Base-by-base conservation (phyloP, 306 rosid genomes). In the Dryas octopetala region DNA sequence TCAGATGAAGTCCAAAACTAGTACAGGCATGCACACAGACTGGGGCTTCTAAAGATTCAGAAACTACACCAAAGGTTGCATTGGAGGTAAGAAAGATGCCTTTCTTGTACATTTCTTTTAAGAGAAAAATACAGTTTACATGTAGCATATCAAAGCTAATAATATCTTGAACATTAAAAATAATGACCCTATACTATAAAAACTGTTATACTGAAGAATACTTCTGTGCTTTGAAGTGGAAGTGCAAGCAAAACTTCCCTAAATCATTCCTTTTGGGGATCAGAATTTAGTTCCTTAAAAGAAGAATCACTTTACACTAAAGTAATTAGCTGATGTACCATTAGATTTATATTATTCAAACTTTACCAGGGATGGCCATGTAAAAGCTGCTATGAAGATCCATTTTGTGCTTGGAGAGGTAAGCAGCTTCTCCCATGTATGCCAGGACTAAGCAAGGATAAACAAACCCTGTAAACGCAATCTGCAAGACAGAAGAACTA, bases 401-500 rank as follows among this genome's bases (percentile, higher is more conserved):
- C 68, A 7, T 68, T 17, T 47, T 68, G 74, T 76, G 38, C 80
- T 59, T 76, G 51, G 83, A 80, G 43, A 79, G 60, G n/a, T 68
- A 74, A 66, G 83, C 83, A 10, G 83, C 76, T 51, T 79, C 78
- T 19, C 83, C 83, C 83, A 79, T 79, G 71, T 79, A 79, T 32
- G 78, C 79, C 41, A 79, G 52, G n/a, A 79, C 64, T 23, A 79
- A 68, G 38, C 78, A 74, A 38, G 83, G 83, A 57, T 74, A 79
- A 48, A 79, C 75, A 16, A 73, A 57, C 26, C 16, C 60, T 9
- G 83, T 59, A 40, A 79, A 79, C 32, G 79, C 71, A 73, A 74
- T 61, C 83, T 79, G 71, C 75, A 66, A 62, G 40, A 41, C 19
- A 23, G 17, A 58, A 45, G 16, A 43, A 55, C 41, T 11, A 54